Evolutionary conservation across 306 rosid species (phyloP).

Genomic region (Vigna trinervia): DNA sequence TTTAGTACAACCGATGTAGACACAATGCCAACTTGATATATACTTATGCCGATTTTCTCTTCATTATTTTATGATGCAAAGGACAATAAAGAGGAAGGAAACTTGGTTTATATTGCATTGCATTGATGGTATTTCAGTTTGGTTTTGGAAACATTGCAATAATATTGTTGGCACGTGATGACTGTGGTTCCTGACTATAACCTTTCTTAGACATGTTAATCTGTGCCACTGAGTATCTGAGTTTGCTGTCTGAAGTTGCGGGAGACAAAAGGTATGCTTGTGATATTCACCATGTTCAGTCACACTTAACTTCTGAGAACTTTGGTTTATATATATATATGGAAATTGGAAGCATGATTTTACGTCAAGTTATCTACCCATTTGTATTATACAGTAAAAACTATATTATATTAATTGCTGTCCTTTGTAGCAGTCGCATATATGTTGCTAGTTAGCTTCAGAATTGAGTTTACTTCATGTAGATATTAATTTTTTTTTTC

Average conservation of each 20-base stretch:
- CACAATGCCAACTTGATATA: constrained; percentile 27
- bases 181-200: constrained; percentile 25
- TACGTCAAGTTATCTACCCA: constrained; percentile 28
- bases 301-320: constrained; percentile 38
- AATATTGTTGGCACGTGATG: constrained; percentile 40
- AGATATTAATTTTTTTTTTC: neutral
- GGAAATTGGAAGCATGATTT: constrained; percentile 12
- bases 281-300: constrained; percentile 43
- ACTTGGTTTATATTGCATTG: neutral
- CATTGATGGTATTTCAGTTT: constrained; percentile 28
- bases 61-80: constrained; percentile 11
- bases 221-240: constrained; percentile 48
- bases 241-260: constrained; percentile 48
- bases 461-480: neutral
- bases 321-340: constrained; percentile 5
- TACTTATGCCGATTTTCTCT: neutral
- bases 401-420: neutral
- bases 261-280: constrained; percentile 56
- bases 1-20: constrained; percentile 16
- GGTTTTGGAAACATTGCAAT: constrained; percentile 19
- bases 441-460: neutral
- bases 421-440: neutral
- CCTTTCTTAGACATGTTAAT: constrained; percentile 43
- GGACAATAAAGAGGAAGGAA: neutral
- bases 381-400: constrained; percentile 19